phyloP scores from a whole-genome alignment of 352 stramenopile genomes.

The Phytopythium cucurbitacearum region DNA sequence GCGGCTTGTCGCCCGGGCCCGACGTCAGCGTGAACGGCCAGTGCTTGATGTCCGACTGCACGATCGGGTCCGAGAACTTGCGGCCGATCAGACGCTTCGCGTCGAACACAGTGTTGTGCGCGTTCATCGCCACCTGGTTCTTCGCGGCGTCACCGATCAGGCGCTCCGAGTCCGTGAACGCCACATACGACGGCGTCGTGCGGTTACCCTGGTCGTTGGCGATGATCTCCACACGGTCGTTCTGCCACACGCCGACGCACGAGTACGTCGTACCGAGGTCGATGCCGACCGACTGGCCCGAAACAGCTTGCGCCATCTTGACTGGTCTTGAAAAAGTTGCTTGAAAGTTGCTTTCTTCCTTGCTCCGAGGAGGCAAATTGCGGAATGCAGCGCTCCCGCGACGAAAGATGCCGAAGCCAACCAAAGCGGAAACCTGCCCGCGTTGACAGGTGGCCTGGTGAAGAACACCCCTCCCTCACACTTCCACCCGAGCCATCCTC shows the following conservation, averaged over 20 bases:
- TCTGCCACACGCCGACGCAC: constrained; percentile 93
- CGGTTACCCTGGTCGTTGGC: constrained; percentile 95
- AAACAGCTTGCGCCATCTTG: constrained; percentile 26
- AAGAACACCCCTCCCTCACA: neutral
- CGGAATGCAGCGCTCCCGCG: constrained; percentile 7
- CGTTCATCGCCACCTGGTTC: constrained; percentile 91
- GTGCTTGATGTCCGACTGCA: constrained; percentile 78
- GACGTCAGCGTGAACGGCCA: constrained; percentile 67
- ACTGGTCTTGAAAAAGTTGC: constrained; percentile 5
- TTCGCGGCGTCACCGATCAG: constrained; percentile 94
- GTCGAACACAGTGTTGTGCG: constrained; percentile 95
- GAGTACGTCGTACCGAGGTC: constrained; percentile 93
- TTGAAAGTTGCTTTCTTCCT: constrained; percentile 14
- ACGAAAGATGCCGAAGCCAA: neutral
- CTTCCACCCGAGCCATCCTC: neutral
- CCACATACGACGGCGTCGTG: constrained; percentile 95
- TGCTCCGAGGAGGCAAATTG: constrained; percentile 16
- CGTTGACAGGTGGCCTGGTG: constrained; percentile 2
- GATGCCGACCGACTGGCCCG: constrained; percentile 56
- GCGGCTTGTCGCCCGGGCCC: constrained; percentile 58
- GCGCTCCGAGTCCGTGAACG: constrained; percentile 89
- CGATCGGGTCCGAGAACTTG: constrained; percentile 88
- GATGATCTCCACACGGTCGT: constrained; percentile 94
- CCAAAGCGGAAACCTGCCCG: neutral
- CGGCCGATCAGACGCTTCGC: constrained; percentile 95